Evolutionary conservation across 768 basidiomycete genomes (phyloP).

Genomic region (Boletus fagicola): DNA sequence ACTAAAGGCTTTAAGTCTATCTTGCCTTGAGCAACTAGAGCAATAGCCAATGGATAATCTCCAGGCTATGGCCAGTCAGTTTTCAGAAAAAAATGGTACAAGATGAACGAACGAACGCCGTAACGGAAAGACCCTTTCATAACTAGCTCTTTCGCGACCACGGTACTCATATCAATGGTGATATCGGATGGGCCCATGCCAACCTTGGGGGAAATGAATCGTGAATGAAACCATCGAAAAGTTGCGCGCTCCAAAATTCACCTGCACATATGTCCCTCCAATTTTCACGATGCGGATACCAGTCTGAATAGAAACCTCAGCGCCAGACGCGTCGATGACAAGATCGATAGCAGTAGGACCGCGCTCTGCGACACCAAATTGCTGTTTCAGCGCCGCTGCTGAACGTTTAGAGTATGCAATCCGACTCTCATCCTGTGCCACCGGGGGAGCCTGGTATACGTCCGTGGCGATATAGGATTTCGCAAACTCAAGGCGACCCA

Average conservation of each 20-base stretch:
- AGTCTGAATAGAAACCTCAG: constrained; percentile 89
- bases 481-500: constrained; percentile 80
- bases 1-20: constrained; percentile 87
- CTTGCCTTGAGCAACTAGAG: constrained; percentile 76
- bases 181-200: constrained; percentile 85
- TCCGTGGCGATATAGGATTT: constrained; percentile 82
- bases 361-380: constrained; percentile 66
- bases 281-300: constrained; percentile 71
- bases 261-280: constrained; percentile 76
- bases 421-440: constrained; percentile 62
- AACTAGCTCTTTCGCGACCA: constrained; percentile 75
- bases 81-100: neutral
- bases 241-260: constrained; percentile 20
- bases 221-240: neutral
- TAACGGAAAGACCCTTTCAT: constrained; percentile 94
- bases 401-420: constrained; percentile 72
- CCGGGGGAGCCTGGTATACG: constrained; percentile 58
- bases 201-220: constrained; percentile 45
- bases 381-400: constrained; percentile 60
- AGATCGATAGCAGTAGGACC: constrained; percentile 76
- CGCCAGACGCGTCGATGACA: constrained; percentile 89
- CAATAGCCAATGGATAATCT: constrained; percentile 82
- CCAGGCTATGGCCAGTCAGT: constrained; percentile 53
- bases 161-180: constrained; percentile 63
- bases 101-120: constrained; percentile 46